Evolutionary conservation across 2,329 filamentous ascomycete species (phyloP), one percentile per base, ranked within the genome.

Genomic region (Ceratocystis variospora): DNA sequence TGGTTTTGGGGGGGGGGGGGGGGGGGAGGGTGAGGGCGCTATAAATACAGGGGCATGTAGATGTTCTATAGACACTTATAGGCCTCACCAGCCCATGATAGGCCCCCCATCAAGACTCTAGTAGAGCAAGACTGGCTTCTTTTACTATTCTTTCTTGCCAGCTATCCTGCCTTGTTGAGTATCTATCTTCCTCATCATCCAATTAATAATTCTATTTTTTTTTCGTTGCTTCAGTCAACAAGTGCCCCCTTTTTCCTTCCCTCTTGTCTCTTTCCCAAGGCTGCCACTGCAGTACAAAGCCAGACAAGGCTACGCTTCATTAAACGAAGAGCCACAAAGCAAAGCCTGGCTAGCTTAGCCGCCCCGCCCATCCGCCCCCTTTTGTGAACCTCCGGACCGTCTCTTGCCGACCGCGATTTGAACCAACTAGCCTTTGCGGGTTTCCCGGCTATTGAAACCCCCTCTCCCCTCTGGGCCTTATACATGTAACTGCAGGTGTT

Each of bases 191-290:
- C 6, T 10, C 28, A 33, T 59, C 53, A 25, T 59, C 53, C 53
- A 59, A 59, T 59, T 59, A 33, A 33, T 59, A 59, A 33, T 59
- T 59, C 28, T 5, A 8, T 59, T 59, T 57, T 31, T 55, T 57
- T 31, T 31, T 57, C 7, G 15, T 57, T 57, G 10, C 19, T 31
- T 57, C 19, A 10, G 22, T 33, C 53, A 7, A 33, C 53, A 59
- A 59, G 53, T 31, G 25, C 25, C 53, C 25, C 10, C 25, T 6
- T 12, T 55, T 25, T n/a, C 22, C 15, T 31, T 22, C 22, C 8
- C 22, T 28, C 22, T 8, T 31, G 53, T 3, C 22, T 17, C n/a
- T 57, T 12, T 59, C 53, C 15, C 22, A 25, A 53, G 48, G 48
- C 48, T 53, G 15, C 22, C 48, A 25, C 19, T 22, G 15, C 19